Evolutionary conservation across 2,329 filamentous ascomycete genomes (phyloP).

Genomic region (Fusarium graminum): DNA sequence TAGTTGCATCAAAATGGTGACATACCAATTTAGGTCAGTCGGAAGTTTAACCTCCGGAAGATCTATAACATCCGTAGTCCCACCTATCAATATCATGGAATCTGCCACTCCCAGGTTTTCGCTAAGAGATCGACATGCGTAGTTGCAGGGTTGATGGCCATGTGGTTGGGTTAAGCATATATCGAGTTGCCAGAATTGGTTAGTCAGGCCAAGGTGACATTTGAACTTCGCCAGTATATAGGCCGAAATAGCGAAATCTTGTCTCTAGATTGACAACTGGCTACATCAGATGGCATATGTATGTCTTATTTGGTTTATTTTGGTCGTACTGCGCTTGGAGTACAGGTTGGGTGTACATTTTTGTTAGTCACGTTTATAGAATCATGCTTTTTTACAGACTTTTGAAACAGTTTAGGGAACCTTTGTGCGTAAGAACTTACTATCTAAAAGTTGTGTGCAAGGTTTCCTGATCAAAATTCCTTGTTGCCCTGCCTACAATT

Average conservation of each 20-base stretch:
- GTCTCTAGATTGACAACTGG: background rate
- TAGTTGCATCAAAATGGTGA: background rate
- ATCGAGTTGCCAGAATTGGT: background rate
- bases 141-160: background rate
- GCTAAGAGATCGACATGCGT: background rate
- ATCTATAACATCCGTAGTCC: background rate
- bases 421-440: too few species aligned
- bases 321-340: too few species aligned
- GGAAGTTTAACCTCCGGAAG: constrained; percentile 26
- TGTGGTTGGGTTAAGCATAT: background rate
- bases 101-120: background rate
- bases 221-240: background rate
- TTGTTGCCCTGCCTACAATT: too few species aligned
- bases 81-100: constrained; percentile 16
- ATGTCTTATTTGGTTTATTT: too few species aligned
- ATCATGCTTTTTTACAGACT: too few species aligned
- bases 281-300: too few species aligned
- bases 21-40: constrained; percentile 19
- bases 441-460: too few species aligned
- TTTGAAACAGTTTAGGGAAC: too few species aligned
- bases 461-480: too few species aligned
- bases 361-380: too few species aligned
- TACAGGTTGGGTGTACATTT: too few species aligned
- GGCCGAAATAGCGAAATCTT: background rate
- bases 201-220: background rate